Evolutionary conservation across 169 alveolate species (phyloP).

Genomic region (Eimeria maxima): DNA sequence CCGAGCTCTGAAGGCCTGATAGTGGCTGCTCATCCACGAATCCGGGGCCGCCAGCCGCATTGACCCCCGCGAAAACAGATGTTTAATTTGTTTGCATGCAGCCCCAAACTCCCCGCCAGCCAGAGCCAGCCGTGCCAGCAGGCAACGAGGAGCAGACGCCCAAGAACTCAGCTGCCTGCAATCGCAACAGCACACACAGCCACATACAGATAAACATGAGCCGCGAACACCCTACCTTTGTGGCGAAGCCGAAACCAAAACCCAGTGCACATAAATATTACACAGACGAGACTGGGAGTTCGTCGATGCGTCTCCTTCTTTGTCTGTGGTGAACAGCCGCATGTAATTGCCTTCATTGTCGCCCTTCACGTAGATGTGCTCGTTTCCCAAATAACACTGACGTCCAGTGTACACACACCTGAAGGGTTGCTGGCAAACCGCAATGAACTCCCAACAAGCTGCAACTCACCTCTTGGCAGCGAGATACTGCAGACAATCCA

Average conservation of each 20-base stretch:
- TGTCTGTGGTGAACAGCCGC: too few relatives aligned
- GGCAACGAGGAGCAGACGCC: conserved; percentile 72
- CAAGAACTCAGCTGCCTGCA: conserved; percentile 79
- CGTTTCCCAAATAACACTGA: background rate
- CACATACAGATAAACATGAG: background rate
- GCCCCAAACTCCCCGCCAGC: conserved; percentile 66
- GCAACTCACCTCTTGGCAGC: conserved; percentile 46
- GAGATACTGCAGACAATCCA: conserved; percentile 73
- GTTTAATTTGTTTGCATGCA: conserved; percentile 73
- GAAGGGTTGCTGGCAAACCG: background rate
- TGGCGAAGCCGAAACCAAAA: too few relatives aligned
- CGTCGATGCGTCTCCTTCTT: background rate
- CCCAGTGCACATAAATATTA: too few relatives aligned
- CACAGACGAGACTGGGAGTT: background rate
- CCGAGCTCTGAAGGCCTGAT: conserved; percentile 73
- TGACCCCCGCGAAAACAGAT: conserved; percentile 72
- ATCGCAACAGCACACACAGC: background rate
- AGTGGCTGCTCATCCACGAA: conserved; percentile 79
- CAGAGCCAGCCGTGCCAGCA: conserved; percentile 34
- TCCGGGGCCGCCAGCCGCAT: conserved; percentile 71
- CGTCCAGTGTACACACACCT: background rate
- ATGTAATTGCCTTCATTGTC: too few relatives aligned
- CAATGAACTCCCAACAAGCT: background rate
- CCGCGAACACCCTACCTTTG: too few relatives aligned
- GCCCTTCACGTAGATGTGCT: too few relatives aligned